These are phyloP conservation scores for Trichoderma koningii DNA, from an alignment of 2,329 filamentous ascomycete species.

Conservation along the genomic window DNA sequence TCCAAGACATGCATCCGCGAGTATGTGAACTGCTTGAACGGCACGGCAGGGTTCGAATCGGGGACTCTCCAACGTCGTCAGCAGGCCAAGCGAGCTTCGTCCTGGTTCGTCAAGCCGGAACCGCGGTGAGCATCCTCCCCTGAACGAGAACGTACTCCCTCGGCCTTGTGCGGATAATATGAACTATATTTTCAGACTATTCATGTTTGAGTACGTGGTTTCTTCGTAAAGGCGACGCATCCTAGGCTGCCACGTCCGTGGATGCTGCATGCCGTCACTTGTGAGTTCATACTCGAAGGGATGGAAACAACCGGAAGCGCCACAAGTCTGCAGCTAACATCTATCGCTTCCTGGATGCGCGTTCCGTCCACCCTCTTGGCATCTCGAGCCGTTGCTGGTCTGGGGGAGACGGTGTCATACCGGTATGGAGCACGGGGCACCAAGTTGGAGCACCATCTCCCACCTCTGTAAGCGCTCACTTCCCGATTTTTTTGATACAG, in stretches of 20 bases:
- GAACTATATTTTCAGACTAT: not conserved
- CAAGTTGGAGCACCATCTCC: not conserved
- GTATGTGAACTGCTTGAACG: not conserved
- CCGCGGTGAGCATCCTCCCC: conserved; percentile 13
- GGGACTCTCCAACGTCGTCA: conserved; percentile 8
- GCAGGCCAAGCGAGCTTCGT: conserved; percentile 14
- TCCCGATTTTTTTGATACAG: not conserved
- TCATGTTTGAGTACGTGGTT: not conserved
- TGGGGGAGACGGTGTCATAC: not conserved
- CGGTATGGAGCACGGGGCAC: not conserved
- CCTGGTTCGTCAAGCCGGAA: conserved; percentile 20
- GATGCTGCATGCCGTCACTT: conserved; percentile 15
- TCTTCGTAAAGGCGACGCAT: not conserved
- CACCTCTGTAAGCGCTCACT: not conserved
- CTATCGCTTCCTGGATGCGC: conserved; percentile 11
- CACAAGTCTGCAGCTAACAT: not conserved
- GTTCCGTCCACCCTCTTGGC: conserved; percentile 16
- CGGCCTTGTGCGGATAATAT: conserved; percentile 2
- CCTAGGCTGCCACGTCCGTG: conserved; percentile 18
- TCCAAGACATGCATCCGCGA: not conserved
- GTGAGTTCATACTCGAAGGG: not conserved
- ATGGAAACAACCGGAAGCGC: not conserved
- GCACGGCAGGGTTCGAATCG: not conserved
- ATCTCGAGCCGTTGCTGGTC: conserved; percentile 2
- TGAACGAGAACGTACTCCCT: conserved; percentile 14